These are phyloP conservation scores for Aspergillus fumigatiaffinis DNA, from an alignment of 2,329 filamentous ascomycete species.

Conservation along the genomic window DNA sequence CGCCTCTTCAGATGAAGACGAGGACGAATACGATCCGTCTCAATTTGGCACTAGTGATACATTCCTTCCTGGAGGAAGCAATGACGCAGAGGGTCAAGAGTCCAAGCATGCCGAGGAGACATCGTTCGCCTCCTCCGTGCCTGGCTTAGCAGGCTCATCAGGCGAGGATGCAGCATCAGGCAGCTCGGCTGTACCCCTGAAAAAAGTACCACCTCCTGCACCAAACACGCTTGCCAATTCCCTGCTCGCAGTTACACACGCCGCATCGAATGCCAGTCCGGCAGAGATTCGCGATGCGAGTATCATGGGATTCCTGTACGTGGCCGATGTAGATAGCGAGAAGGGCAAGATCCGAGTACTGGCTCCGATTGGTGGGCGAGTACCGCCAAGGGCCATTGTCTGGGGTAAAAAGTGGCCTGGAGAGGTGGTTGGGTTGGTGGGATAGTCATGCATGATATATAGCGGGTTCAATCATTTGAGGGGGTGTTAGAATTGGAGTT, in stretches of 20 bases:
- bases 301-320: slow-evolving; percentile 89
- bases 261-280: slow-evolving; percentile 63
- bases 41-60: slow-evolving; percentile 29
- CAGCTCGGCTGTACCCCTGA: slow-evolving; percentile 40
- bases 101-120: slow-evolving; percentile 15
- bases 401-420: slow-evolving; percentile 80
- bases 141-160: slow-evolving; percentile 19
- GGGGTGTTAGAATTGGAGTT: neutral
- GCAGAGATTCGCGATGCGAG: slow-evolving; percentile 73
- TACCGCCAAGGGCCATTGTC: slow-evolving; percentile 75
- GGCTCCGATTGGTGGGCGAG: slow-evolving; percentile 74
- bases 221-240: slow-evolving; percentile 66
- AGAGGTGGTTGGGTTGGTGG: slow-evolving; percentile 71
- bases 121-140: slow-evolving; percentile 16
- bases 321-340: slow-evolving; percentile 84
- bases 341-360: slow-evolving; percentile 76
- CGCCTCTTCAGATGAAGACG: slow-evolving; percentile 50
- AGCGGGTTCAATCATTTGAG: neutral
- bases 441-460: slow-evolving; percentile 30
- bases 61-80: slow-evolving; percentile 32
- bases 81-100: slow-evolving; percentile 19
- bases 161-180: slow-evolving; percentile 13
- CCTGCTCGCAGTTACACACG: slow-evolving; percentile 80
- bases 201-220: slow-evolving; percentile 61
- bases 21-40: slow-evolving; percentile 44